Evolutionary conservation across 306 rosid genomes (phyloP).

Genomic region (Elaeagnus macrophylla): DNA sequence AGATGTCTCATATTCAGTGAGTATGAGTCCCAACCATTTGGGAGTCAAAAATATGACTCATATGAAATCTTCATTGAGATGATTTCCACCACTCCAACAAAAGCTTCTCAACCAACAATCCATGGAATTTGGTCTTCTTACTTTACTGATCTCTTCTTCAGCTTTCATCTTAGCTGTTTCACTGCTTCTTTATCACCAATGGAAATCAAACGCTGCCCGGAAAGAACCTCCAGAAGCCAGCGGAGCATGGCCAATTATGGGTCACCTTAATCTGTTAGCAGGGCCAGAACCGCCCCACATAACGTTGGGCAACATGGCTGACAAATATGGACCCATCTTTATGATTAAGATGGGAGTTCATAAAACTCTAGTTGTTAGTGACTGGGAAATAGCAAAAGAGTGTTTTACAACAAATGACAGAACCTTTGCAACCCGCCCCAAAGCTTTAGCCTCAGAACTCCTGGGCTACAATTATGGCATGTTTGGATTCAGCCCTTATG

Average conservation of each 20-base stretch:
- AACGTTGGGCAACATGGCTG: conserved; percentile 19
- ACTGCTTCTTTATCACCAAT: not conserved
- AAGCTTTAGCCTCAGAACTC: not conserved
- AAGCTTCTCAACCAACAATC: too few species aligned
- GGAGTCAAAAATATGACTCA: too few species aligned
- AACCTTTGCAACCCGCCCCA: conserved; percentile 19
- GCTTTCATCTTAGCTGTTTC: not conserved
- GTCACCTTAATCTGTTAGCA: conserved; percentile 26
- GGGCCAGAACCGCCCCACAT: conserved; percentile 19
- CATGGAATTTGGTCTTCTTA: not conserved
- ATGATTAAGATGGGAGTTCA: conserved; percentile 9
- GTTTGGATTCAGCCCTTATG: conserved; percentile 16
- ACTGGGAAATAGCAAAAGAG: conserved; percentile 15
- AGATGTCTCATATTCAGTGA: too few species aligned
- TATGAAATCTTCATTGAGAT: too few species aligned
- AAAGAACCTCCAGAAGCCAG: conserved; percentile 21
- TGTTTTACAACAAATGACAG: conserved; percentile 21
- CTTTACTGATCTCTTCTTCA: not conserved
- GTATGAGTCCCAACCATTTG: too few species aligned
- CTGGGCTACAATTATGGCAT: conserved; percentile 21
- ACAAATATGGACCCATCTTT: conserved; percentile 23
- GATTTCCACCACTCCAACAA: too few species aligned
- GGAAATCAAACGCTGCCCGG: not conserved
- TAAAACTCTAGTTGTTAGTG: conserved; percentile 6
- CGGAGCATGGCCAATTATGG: conserved; percentile 33